Base-by-base conservation (phyloP, 2,329 filamentous ascomycete genomes). In the Aspergillus felis region DNA sequence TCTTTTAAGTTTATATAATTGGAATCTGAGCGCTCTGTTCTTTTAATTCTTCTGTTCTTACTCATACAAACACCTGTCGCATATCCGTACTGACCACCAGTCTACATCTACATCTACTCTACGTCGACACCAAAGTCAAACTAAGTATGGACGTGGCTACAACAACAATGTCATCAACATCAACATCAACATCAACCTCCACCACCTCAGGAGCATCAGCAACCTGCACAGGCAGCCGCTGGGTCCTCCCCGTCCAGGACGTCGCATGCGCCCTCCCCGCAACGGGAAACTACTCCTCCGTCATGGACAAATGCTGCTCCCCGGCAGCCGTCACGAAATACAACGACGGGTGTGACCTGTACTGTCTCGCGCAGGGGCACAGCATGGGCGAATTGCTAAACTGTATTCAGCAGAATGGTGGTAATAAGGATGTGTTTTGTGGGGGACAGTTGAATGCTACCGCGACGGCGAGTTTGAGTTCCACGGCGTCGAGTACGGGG, bases 321-420 rank as follows among this genome's bases (percentile, higher is more conserved):
- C 61, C 71, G 9, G 77, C 79, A 53, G 67, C 75, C 24, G 72
- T 82, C 28, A 67, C 77, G 51, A 69, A 70, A 61, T 82, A 82
- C 76, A 71, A 78, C 64, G 64, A 76, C 66, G 69, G 75, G 64
- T 83, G 81, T 71, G 79, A 77, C 17, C 63, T 82, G 58, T 83
- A 82, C 78, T 83, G 81, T 63, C 76, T 78, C 17, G 78, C 76
- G 0, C 66, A 71, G 44, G 75, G 65, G 47, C 77, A 80, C 60
- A 68, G 62, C 24, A 65, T 78, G 52, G 55, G 60, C 10, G 63
- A 71, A 4, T 64, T 80, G 35, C 65, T 66, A 4, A 32, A 65
- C 3, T 83, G 81, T 61, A 67, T 82, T 14, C 70, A 62, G 51
- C 61, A 68, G 32, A 65, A 78, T 51, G 78, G 78, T 32, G 74